Evolutionary conservation across 129 eudicot genomes (phyloP), one percentile per base, ranked within the genome.

Genomic region (Kitagawia praeruptora): DNA sequence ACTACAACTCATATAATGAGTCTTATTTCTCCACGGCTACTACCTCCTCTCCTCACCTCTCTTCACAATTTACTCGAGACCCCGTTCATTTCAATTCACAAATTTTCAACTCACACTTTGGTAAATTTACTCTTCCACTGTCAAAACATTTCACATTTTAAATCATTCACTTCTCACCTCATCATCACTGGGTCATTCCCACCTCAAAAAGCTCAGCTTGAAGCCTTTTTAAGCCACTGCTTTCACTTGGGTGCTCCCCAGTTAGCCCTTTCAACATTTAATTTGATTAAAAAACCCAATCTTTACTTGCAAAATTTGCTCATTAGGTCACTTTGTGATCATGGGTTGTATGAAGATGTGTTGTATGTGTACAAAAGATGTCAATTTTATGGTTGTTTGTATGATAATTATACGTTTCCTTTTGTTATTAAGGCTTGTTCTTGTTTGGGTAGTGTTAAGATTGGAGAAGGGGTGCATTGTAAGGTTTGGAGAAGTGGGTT

Each of bases 351-450:
- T 67, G 77, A 85, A 27, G 82, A 89, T 27, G 89, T 80, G 3
- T 23, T 89, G 5, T 38, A 4, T 79, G 80, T 83, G 27, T 87
- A 83, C 49, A 45, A 42, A 47, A 79, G 64, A 42, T 89, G 87
- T 66, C 76, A 76, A 37, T 6, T 58, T 81, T 83, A 53, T 56
- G 87, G 84, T 37, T 66, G 84, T 58, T 38, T 75, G 12, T 83
- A 86, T 6, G 89, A 87, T 85, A 80, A 80, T 75, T 87, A 81
- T 67, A 85, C 93, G n/a, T 89, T 81, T 80, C 93, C 93, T 19
- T 83, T 83, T 48, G 93, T 87, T 38, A 79, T 89, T 74, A 89
- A 89, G 84, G 89, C 91, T 21, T 87, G 89, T 75, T 76, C 86
- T 6, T 85, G 82, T 77, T 27, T 89, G 67, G 11, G 58, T 76